A percentile compares a stretch with the other conserved stretches of the same genome.
Conservation (phyloP, 192 early-diverging fungal genomes). For the Coemansia brasiliensis region DNA sequence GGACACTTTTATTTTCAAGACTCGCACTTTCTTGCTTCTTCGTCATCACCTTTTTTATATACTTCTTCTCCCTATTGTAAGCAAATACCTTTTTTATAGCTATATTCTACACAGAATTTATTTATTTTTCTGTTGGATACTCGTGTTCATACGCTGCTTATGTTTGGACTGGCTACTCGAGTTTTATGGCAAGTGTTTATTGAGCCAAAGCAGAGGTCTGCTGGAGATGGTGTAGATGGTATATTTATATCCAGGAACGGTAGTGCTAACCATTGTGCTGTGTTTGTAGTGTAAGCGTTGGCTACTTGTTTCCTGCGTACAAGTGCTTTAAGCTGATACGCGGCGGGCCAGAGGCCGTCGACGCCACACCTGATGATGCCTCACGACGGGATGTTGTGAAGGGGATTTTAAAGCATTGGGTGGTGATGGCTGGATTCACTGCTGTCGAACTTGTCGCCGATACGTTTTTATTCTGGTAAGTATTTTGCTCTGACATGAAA, state of each 20-base stretch:
- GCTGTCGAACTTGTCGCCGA: conserved; percentile 50
- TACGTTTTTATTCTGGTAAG: conserved; percentile 58
- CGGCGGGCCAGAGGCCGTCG: conserved; percentile 44
- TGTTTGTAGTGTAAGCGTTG: conserved; percentile 35
- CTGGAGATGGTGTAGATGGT: too few species aligned
- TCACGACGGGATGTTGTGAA: conserved; percentile 44
- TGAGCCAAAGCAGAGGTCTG: too few species aligned
- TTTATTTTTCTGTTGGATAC: background rate
- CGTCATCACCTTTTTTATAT: background rate
- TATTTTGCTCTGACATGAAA: background rate
- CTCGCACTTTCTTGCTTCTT: background rate
- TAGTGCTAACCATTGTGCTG: background rate
- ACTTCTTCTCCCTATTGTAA: background rate
- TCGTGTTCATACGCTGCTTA: conserved; percentile 2
- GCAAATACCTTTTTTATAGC: conserved; percentile 4
- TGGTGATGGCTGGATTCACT: conserved; percentile 56
- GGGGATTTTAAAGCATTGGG: conserved; percentile 54
- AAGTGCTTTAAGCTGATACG: conserved; percentile 55
- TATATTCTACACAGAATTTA: too few species aligned
- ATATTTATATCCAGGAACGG: too few species aligned
- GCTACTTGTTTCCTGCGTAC: conserved; percentile 48
- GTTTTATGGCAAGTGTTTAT: conserved; percentile 36
- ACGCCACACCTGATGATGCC: conserved; percentile 1
- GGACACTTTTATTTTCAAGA: background rate
- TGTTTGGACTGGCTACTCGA: conserved; percentile 47